A percentile compares a stretch with the other conserved stretches of the same genome.
Conservation (phyloP, 768 basidiomycete genomes). For the Leccinum pellstonianum region DNA sequence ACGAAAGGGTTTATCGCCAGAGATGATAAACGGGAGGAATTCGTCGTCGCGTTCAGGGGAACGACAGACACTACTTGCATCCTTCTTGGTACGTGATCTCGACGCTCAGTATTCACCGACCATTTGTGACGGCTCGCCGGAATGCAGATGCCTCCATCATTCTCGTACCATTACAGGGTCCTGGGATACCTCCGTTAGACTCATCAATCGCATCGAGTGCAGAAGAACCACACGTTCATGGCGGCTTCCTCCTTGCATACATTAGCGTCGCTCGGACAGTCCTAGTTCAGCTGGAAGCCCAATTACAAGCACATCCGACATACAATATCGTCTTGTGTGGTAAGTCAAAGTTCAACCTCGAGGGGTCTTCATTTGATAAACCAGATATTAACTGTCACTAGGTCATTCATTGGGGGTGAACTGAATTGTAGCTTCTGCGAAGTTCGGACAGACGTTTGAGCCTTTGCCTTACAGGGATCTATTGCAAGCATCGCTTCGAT, state of each 20-base stretch:
- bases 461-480: slow-evolving; percentile 31
- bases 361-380: background rate
- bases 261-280: slow-evolving; percentile 32
- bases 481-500: slow-evolving; percentile 40
- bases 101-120: background rate
- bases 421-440: slow-evolving; percentile 1
- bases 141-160: slow-evolving; percentile 23
- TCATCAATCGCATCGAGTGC: background rate
- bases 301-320: slow-evolving; percentile 33
- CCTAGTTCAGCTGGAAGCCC: slow-evolving; percentile 27
- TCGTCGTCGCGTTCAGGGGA: slow-evolving; percentile 43
- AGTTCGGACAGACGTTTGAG: slow-evolving; percentile 3
- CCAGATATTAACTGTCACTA: slow-evolving; percentile 9
- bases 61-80: slow-evolving; percentile 28
- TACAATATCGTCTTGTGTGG: slow-evolving; percentile 37
- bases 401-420: slow-evolving; percentile 43
- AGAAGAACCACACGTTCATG: slow-evolving; percentile 33
- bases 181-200: slow-evolving; percentile 24
- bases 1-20: slow-evolving; percentile 46
- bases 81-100: slow-evolving; percentile 15
- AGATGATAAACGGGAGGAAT: slow-evolving; percentile 41
- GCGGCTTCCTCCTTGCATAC: slow-evolving; percentile 38
- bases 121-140: background rate
- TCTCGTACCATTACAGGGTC: slow-evolving; percentile 21
- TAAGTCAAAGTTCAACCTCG: slow-evolving; percentile 11